These are phyloP conservation scores for Boletus insuetus DNA, from an alignment of 768 basidiomycete genomes.

Conservation along the genomic window DNA sequence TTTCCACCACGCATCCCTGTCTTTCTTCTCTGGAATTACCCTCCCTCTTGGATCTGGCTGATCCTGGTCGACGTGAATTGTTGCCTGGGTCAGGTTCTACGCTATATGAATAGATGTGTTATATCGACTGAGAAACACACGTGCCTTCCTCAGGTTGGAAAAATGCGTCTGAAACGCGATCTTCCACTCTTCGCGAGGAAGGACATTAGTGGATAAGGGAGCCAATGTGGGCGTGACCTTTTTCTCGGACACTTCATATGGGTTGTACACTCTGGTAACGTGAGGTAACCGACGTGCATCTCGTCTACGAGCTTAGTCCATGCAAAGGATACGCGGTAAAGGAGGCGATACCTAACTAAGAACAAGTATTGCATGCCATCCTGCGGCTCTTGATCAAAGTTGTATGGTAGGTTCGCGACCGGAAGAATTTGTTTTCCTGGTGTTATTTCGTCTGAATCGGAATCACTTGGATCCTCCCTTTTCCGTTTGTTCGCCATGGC, in stretches of 20 bases:
- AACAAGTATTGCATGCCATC: slow-evolving; percentile 83
- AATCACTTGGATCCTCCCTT: slow-evolving; percentile 46
- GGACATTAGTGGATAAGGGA: slow-evolving; percentile 27
- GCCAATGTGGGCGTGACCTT: slow-evolving; percentile 17
- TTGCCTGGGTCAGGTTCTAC: slow-evolving; percentile 68
- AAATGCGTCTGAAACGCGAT: slow-evolving; percentile 54
- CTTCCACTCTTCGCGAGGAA: slow-evolving; percentile 73
- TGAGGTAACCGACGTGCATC: slow-evolving; percentile 66
- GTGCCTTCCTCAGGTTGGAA: slow-evolving; percentile 59
- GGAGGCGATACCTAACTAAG: slow-evolving; percentile 60
- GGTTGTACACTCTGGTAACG: slow-evolving; percentile 63
- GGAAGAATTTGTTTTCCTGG: slow-evolving; percentile 74
- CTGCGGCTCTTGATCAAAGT: slow-evolving; percentile 61
- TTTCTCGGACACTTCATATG: slow-evolving; percentile 49
- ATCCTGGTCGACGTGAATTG: slow-evolving; percentile 34
- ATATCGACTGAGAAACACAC: neutral
- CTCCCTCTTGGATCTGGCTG: slow-evolving; percentile 21
- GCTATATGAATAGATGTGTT: slow-evolving; percentile 4
- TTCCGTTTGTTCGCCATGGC: slow-evolving; percentile 51
- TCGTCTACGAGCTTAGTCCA: slow-evolving; percentile 46
- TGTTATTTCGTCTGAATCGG: slow-evolving; percentile 58
- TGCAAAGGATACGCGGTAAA: neutral
- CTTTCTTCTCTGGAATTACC: slow-evolving; percentile 65
- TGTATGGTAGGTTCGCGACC: slow-evolving; percentile 72
- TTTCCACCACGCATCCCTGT: slow-evolving; percentile 79